These are phyloP conservation scores for Gonapodya prolifera DNA, from an alignment of 192 early-diverging fungal species.

Conservation along the genomic window DNA sequence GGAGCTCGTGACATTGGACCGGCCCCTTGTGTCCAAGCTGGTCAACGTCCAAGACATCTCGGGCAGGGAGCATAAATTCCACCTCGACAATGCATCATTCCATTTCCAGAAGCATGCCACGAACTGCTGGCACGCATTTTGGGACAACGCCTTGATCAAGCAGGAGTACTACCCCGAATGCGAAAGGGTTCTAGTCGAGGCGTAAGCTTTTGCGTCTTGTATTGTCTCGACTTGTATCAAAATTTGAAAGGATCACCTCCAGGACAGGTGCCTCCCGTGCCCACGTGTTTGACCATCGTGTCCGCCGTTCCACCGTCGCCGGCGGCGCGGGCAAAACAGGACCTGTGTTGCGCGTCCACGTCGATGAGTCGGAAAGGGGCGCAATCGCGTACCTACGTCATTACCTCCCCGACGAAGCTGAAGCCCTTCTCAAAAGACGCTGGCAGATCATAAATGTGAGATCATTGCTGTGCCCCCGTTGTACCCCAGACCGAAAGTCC, in stretches of 20 bases:
- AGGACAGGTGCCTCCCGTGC: background rate
- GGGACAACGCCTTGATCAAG: slow-evolving; percentile 1
- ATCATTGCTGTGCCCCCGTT: background rate
- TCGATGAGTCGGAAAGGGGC: slow-evolving; percentile 5
- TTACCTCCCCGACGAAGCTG: slow-evolving; percentile 2
- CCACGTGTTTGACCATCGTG: slow-evolving; percentile 2
- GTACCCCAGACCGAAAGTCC: background rate
- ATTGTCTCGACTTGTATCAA: background rate
- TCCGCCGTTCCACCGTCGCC: slow-evolving; percentile 6
- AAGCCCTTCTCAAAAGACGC: background rate
- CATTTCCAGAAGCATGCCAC: background rate
- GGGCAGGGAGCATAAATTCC: slow-evolving; percentile 3
- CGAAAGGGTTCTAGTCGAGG: background rate
- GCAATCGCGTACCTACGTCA: slow-evolving; percentile 2
- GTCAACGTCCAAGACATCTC: background rate
- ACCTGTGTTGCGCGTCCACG: slow-evolving; percentile 5
- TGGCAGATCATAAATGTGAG: slow-evolving; percentile 6
- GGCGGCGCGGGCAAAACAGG: slow-evolving; percentile 4
- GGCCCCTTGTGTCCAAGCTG: background rate
- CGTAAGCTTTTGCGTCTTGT: background rate
- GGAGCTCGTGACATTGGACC: slow-evolving; percentile 1
- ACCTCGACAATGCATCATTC: slow-evolving; percentile 3
- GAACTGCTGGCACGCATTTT: slow-evolving; percentile 6
- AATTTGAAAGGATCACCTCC: background rate
- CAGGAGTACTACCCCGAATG: slow-evolving; percentile 3